These are phyloP conservation scores for Clonostachys byssicola DNA, from an alignment of 2,329 filamentous ascomycete genomes.

Conservation along the genomic window DNA sequence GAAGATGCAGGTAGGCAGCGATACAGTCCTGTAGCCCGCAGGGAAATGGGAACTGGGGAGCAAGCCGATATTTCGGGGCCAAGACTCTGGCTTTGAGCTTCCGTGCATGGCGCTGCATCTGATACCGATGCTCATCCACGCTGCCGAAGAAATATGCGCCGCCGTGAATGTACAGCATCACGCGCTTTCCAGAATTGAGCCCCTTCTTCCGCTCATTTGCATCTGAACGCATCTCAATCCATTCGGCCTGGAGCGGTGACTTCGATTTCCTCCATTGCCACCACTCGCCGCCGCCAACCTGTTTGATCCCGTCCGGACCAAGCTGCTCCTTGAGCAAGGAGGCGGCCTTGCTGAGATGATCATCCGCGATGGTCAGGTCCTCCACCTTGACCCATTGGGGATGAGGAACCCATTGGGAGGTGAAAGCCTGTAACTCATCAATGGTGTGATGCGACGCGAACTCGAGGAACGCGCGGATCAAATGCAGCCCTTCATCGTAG, in stretches of 20 bases:
- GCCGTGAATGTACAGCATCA: conserved; percentile 93
- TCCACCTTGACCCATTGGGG: conserved; percentile 85
- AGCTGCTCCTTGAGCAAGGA: conserved; percentile 66
- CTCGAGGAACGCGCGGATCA: conserved; percentile 80
- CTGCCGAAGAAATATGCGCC: conserved; percentile 95
- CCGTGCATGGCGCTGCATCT: conserved; percentile 91
- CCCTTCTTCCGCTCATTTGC: conserved; percentile 60
- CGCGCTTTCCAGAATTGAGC: conserved; percentile 55
- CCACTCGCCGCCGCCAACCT: conserved; percentile 80
- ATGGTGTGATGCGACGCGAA: conserved; percentile 87
- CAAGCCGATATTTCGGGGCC: conserved; percentile 80
- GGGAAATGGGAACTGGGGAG: conserved; percentile 93
- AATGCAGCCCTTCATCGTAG: conserved; percentile 86
- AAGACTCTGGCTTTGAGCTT: conserved; percentile 90
- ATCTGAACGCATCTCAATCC: conserved; percentile 92
- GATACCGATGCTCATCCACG: conserved; percentile 95
- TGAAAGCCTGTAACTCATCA: conserved; percentile 91
- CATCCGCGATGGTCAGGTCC: conserved; percentile 58
- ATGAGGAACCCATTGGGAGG: conserved; percentile 83
- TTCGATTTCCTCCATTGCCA: conserved; percentile 80
- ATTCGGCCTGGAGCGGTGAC: conserved; percentile 72
- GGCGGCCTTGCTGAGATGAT: conserved; percentile 64
- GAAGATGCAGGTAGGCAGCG: conserved; percentile 79
- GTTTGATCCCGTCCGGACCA: conserved; percentile 68
- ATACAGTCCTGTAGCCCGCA: conserved; percentile 89